Evolutionary conservation across 2,329 filamentous ascomycete species (phyloP).

Genomic region (Trichoderma polysporum): DNA sequence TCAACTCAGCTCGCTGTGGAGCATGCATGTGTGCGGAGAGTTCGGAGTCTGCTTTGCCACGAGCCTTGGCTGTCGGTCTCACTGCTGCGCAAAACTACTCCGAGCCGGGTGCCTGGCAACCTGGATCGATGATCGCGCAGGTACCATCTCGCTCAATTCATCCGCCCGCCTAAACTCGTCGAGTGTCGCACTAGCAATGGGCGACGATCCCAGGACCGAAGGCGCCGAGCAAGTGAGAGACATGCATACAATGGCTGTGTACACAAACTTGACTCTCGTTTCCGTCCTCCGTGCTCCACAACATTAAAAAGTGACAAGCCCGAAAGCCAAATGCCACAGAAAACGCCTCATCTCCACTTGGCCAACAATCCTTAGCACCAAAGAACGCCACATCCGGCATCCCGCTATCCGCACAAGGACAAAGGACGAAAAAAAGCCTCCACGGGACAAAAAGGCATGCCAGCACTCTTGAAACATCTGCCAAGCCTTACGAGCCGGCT

Average conservation of each 20-base stretch:
- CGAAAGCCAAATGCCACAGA: background rate
- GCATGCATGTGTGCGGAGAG: background rate
- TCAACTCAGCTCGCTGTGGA: background rate
- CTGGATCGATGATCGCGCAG: background rate
- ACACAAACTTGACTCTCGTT: background rate
- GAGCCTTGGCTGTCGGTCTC: background rate
- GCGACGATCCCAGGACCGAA: background rate
- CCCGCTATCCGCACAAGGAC: background rate
- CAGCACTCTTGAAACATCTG: slow-evolving; percentile 5
- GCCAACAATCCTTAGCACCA: background rate
- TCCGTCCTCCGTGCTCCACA: background rate
- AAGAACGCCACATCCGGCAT: slow-evolving; percentile 15
- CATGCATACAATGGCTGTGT: background rate
- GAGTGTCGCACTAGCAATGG: background rate
- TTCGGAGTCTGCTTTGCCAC: background rate
- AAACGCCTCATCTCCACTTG: slow-evolving; percentile 2
- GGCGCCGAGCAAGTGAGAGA: background rate
- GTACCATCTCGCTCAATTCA: background rate
- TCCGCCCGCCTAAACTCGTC: background rate
- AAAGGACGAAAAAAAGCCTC: background rate
- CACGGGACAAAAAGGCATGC: background rate
- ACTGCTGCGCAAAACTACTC: background rate
- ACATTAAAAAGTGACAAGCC: slow-evolving; percentile 1
- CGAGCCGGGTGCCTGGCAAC: background rate
- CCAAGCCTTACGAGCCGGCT: background rate